phyloP scores from a whole-genome alignment of 108 stramenopile species.

The Conticribra weissflogii region DNA sequence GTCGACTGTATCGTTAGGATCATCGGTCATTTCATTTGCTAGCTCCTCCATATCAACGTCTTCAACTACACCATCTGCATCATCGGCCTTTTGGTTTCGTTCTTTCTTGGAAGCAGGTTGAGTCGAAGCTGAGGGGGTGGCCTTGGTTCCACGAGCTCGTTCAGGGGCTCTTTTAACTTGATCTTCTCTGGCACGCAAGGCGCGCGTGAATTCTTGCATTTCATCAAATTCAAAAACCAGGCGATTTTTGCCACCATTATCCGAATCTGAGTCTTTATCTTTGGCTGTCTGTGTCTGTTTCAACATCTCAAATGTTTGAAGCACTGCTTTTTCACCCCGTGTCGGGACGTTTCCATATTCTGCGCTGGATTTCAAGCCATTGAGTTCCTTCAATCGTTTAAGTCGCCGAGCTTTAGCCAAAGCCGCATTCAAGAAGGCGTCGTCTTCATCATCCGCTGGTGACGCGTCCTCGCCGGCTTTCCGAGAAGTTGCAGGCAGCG shows the following conservation, averaged over 20 bases:
- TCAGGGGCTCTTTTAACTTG: constrained; percentile 55
- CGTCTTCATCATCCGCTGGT: constrained; percentile 72
- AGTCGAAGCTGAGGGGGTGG: constrained; percentile 1
- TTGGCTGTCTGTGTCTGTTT: constrained; percentile 21
- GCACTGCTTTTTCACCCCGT: constrained; percentile 76
- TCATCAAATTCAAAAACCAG: constrained; percentile 83
- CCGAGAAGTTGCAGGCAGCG: not conserved
- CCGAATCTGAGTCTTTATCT: not conserved
- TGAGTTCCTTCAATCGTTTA: constrained; percentile 70
- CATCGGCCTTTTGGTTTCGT: constrained; percentile 8
- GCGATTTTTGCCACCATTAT: constrained; percentile 7
- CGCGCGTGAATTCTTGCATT: constrained; percentile 85
- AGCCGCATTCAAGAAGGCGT: constrained; percentile 87
- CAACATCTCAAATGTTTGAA: constrained; percentile 56
- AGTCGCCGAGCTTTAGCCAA: constrained; percentile 87
- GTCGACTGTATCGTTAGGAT: constrained; percentile 24
- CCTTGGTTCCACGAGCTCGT: constrained; percentile 8
- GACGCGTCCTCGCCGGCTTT: not conserved
- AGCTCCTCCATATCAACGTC: constrained; percentile 72
- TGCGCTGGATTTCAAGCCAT: constrained; percentile 12
- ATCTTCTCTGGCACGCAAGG: constrained; percentile 71
- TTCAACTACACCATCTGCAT: constrained; percentile 40
- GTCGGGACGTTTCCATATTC: not conserved
- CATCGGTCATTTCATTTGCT: constrained; percentile 62
- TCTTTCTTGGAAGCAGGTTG: constrained; percentile 6